phyloP scores from a whole-genome alignment of 345 rosid species.

The Psidium guajava region DNA sequence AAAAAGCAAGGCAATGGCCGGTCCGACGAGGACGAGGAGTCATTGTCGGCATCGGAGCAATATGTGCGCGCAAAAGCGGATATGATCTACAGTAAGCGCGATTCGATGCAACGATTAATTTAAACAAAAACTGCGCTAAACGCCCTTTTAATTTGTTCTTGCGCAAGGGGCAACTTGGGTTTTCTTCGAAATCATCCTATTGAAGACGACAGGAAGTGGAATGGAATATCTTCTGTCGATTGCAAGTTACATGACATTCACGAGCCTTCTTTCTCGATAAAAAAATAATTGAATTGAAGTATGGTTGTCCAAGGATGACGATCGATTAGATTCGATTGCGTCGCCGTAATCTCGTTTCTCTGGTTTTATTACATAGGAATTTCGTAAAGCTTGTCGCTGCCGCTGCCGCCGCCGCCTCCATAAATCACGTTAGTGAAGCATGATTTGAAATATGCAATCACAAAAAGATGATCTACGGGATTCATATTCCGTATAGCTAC shows the following conservation, averaged over 20 bases:
- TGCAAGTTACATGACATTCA: neutral
- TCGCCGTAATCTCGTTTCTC: neutral
- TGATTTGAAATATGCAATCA: neutral
- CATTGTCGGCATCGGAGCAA: neutral
- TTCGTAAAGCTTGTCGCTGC: neutral
- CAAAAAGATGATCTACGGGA: neutral
- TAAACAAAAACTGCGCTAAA: neutral
- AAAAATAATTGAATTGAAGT: neutral
- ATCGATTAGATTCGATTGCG: neutral
- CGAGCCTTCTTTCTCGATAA: neutral
- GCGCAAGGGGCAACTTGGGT: neutral
- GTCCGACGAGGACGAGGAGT: neutral
- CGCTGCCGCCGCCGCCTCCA: neutral
- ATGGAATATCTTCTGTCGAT: neutral
- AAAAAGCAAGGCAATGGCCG: neutral
- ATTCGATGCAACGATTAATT: neutral
- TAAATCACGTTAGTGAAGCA: neutral
- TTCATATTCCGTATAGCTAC: rapidly evolving
- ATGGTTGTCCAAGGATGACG: neutral
- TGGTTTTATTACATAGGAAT: neutral
- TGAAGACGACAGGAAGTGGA: neutral
- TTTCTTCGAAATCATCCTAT: neutral
- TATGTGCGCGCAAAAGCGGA: neutral
- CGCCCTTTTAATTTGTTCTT: neutral
- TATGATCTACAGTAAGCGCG: neutral